Conservation (phyloP, 2,329 filamentous ascomycete genomes). For the Aureobasidium sp. region DNA sequence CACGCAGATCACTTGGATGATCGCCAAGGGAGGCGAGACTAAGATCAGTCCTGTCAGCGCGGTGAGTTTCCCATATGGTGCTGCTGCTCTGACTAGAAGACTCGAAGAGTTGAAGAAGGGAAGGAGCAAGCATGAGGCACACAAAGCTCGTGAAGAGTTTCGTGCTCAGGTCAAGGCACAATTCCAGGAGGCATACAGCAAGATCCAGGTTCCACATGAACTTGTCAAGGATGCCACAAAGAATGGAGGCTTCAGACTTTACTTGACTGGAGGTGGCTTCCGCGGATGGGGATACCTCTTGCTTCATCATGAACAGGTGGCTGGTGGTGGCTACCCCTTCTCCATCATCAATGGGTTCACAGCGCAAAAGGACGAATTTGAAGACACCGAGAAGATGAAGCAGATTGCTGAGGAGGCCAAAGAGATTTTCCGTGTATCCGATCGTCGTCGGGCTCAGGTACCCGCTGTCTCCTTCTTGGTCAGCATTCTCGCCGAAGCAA, state of each 20-base stretch:
- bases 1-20: constrained; percentile 57
- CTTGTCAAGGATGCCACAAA: constrained; percentile 27
- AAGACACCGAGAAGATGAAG: constrained; percentile 41
- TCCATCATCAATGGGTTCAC: constrained; percentile 73
- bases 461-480: constrained; percentile 75
- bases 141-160: constrained; percentile 28
- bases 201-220: constrained; percentile 16
- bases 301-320: constrained; percentile 64
- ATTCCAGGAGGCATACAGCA: constrained; percentile 30
- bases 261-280: constrained; percentile 84
- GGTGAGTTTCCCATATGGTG: constrained; percentile 58
- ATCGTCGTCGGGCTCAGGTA: constrained; percentile 69
- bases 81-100: constrained; percentile 50
- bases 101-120: constrained; percentile 30
- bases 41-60: constrained; percentile 42
- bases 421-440: constrained; percentile 63
- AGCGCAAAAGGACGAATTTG: constrained; percentile 54
- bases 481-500: constrained; percentile 58
- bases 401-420: constrained; percentile 27
- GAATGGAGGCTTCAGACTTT: constrained; percentile 55
- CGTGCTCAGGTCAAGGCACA: constrained; percentile 23
- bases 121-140: constrained; percentile 21
- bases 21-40: constrained; percentile 38
- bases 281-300: constrained; percentile 84
- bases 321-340: constrained; percentile 69